Percentiles rank a stretch among this genome's conserved stretches.
These are phyloP conservation scores for Gossypium mustelinum DNA, from an alignment of 345 rosid species.

Conservation along the genomic window DNA sequence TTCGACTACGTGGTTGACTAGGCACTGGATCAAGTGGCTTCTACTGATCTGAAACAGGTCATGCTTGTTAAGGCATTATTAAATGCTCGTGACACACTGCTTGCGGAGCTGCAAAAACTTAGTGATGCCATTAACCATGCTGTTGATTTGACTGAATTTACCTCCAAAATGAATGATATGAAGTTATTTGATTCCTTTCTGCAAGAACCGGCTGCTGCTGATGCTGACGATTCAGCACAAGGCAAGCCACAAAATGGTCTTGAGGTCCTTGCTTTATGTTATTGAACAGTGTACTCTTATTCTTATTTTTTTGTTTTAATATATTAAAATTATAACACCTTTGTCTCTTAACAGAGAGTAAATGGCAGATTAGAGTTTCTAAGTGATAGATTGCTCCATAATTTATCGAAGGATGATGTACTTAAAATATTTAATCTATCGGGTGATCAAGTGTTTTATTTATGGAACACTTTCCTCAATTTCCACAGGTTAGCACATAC, in stretches of 20 bases:
- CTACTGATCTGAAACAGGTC: slow-evolving; percentile 40
- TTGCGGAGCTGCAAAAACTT: slow-evolving; percentile 62
- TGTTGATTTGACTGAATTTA: slow-evolving; percentile 53
- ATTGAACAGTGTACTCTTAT: slow-evolving; percentile 7
- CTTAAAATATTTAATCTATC: slow-evolving; percentile 46
- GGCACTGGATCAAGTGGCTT: slow-evolving; percentile 45
- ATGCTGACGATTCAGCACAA: slow-evolving; percentile 43
- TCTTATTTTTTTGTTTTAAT: neutral
- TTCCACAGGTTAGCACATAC: slow-evolving; percentile 65
- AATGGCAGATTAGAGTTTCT: slow-evolving; percentile 34
- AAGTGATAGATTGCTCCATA: slow-evolving; percentile 39
- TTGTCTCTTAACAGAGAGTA: slow-evolving; percentile 40
- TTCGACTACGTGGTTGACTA: slow-evolving; percentile 34
- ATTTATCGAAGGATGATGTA: slow-evolving; percentile 47
- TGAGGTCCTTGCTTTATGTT: slow-evolving; percentile 70
- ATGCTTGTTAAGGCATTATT: slow-evolving; percentile 64
- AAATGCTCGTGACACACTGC: slow-evolving; percentile 54
- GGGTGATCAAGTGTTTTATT: slow-evolving; percentile 60
- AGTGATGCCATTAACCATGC: slow-evolving; percentile 50
- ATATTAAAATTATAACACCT: neutral
- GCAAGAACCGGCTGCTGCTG: slow-evolving; percentile 28
- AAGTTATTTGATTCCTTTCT: slow-evolving; percentile 36
- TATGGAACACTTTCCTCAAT: slow-evolving; percentile 74
- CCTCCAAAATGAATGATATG: slow-evolving; percentile 43
- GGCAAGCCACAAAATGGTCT: slow-evolving; percentile 60